Base-by-base conservation (phyloP, 1,284 basidiomycete species). In the Ganoderma boninense region DNA sequence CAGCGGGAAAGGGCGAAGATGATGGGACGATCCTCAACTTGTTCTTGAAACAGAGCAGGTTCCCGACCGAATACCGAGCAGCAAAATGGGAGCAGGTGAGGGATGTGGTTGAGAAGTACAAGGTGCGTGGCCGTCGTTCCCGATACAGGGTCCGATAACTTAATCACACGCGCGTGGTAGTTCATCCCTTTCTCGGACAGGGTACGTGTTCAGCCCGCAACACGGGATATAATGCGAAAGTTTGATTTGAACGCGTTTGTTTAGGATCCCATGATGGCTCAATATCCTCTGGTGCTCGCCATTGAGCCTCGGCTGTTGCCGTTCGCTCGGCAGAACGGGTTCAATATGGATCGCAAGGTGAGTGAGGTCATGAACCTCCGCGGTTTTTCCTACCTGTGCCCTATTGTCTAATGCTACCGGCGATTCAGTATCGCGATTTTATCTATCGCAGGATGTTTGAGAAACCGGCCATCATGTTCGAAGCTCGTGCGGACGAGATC, bases 361-460 rank as follows among this genome's bases (percentile, higher is more conserved):
- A 57, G 79, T 74, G 54, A 60, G 67, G 65, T 71, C 68, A 57
- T 44, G 66, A 43, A 62, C 68, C 52, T 57, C 35, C 20, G 38
- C 14, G n/a, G 49, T 65, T 61, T 52, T 66, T 66, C 38, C 43
- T 64, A 56, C 70, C 44, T 65, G 65, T 66, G 64, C 66, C 62
- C 68, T 62, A 20, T 26, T 64, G 54, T 35, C 54, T 57, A 57
- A 57, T 52, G 65, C 69, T 69, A 49, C n/a, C 60, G 40, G 13
- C 23, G 6, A 61, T 64, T 65, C 73, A 93, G 92, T 92, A 94
- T 77, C 91, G 92, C 62, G 90, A 94, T 77, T 94, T 93, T 74
- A 88, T 94, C 14, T 93, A 93, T 78, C 90, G 92, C 66, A 92
- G 92, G 79, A 93, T 94, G 87, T 93, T 94, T 74, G 92, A 93